Conservation (phyloP, 2,329 filamentous ascomycete genomes). For the Trichoderma guizhouense region DNA sequence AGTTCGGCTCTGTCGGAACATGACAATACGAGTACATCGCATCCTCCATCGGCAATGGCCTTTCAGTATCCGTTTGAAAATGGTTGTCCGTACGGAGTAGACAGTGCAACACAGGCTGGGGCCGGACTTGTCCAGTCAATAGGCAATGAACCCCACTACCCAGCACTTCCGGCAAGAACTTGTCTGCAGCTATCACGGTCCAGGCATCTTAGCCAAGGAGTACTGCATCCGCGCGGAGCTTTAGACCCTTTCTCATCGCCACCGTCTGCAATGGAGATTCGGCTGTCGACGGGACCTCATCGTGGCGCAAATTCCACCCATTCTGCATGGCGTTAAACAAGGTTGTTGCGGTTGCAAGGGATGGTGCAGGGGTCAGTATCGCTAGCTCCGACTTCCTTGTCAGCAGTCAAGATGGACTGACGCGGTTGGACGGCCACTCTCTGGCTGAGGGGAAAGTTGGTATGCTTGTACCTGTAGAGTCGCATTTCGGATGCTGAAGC, state of each 20-base stretch:
- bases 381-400: neutral
- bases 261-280: constrained; percentile 5
- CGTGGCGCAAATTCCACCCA: constrained; percentile 19
- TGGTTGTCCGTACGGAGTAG: neutral
- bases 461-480: neutral
- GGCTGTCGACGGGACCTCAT: constrained; percentile 11
- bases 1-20: constrained; percentile 15
- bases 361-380: constrained; percentile 7
- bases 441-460: neutral
- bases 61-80: neutral
- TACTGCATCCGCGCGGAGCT: neutral
- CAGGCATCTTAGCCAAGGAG: neutral
- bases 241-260: neutral
- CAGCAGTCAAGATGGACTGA: constrained; percentile 4
- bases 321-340: constrained; percentile 24
- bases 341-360: constrained; percentile 16
- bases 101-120: neutral
- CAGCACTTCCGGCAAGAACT: neutral
- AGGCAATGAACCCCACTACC: neutral
- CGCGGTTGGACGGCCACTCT: neutral
- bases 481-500: neutral
- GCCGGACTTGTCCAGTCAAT: neutral
- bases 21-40: neutral
- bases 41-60: neutral
- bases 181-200: neutral